Evolutionary conservation across 345 rosid genomes (phyloP), one percentile per base, ranked within the genome.

Genomic region (Triadica sebifera): DNA sequence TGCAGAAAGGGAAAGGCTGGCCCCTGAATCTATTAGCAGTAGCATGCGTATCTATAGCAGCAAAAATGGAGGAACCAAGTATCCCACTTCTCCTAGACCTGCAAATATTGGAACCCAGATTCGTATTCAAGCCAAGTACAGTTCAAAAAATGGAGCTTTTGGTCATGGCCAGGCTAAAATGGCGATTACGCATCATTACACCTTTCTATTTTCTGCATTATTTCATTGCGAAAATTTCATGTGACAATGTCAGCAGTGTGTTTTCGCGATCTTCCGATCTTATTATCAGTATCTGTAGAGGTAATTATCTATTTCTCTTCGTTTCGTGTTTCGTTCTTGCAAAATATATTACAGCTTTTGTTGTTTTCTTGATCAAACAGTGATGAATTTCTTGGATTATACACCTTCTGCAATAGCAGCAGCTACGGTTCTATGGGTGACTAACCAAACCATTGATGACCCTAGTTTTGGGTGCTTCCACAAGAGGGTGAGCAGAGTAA

Each of bases 11-110:
- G 24, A 77, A 79, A 71, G 74, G 65, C 34, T 85, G 88, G 88
- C 49, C 72, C 9, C 19, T 82, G 79, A 86, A 79, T 62, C 78
- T 85, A 20, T 53, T 77, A 68, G 78, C 88, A 39, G 81, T 83
- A 3, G 72, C 84, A 16, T 83, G 86, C 67, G 68, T 83, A 47
- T 76, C 84, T 62, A 12, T 83, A 63, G 88, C 88, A 22, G 84
- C 86, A 53, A 85, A 85, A 77, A 11, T 85, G 77, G 88, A 83
- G 71, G 88, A 83, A 77, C 81, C 76, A 52, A 67, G 53, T 12
- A 78, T 79, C 49, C 88, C 82, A 1, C 10, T 74, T 65, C 85
- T 81, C 34, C 34, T 79, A 61, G 83, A 85, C 79, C 38, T 85
- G 70, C 86, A 85, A 68, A 61, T 70, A 46, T 19, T 77, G 17